Base-by-base conservation (phyloP, 1,284 basidiomycete species). In the Cerrena zonata region DNA sequence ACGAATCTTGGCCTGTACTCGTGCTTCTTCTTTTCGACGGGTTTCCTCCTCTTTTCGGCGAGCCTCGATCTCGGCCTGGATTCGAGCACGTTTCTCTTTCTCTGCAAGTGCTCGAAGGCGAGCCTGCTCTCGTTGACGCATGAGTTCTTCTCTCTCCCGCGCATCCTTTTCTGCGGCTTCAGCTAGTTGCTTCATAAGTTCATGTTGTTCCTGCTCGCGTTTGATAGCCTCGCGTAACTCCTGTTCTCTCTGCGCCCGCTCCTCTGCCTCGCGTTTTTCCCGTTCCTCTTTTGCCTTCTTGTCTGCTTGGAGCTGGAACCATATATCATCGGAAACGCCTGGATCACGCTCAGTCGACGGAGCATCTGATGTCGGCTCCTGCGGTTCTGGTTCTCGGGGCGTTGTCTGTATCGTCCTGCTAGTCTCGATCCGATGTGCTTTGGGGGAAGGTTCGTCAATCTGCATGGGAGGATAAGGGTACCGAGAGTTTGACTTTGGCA, bases 241-340 rank as follows among this genome's bases (percentile, higher is more conserved):
- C 23, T 56, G 53, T 7, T 50, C 57, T 19, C 53, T 36, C n/a
- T 49, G 46, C 18, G 49, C 58, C 4, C 27, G 34, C n/a, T 59
- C 56, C 22, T 59, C 48, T 39, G 54, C 43, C 21, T 36, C 45
- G 19, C 46, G 49, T 24, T 42, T 30, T 46, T 46, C 57, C 1
- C 36, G 56, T 10, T 62, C 62, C 26, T 59, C 61, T 45, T 54
- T 60, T 10, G 62, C 65, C 10, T 54, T 54, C 50, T 69, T 72
- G 52, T 71, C 72, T 2, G 49, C 60, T 54, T 74, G 70, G 0
- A 79, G 61, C 53, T 73, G 66, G 10, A 56, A 27, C 79, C 78
- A 80, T 7, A 68, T 55, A 0, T 54, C 56, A 53, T 80, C 75
- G 0, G 70, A 58, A 5, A 80, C 74, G 0, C 72, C 77, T 4